These are phyloP conservation scores for Aspergillus luchuensis DNA, from an alignment of 2,329 filamentous ascomycete species.

Conservation along the genomic window DNA sequence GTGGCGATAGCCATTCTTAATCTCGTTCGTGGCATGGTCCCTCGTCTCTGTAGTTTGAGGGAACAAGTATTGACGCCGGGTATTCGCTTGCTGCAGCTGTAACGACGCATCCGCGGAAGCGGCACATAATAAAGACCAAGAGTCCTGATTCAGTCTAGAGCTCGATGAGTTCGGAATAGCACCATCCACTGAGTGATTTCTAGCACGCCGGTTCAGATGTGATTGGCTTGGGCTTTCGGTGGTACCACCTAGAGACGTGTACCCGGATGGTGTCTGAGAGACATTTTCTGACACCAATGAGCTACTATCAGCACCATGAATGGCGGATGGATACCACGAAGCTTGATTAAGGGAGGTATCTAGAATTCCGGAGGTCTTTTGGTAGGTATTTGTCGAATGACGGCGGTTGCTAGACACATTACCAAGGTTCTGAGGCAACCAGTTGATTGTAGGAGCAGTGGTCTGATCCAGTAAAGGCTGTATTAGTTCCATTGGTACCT, in stretches of 20 bases:
- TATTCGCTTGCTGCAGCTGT: conserved; percentile 16
- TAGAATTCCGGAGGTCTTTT: conserved; percentile 15
- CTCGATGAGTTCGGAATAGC: conserved; percentile 29
- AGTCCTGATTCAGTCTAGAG: conserved; percentile 25
- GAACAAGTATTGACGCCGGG: conserved; percentile 28
- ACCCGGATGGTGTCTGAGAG: conserved; percentile 24
- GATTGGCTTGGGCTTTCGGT: conserved; percentile 28
- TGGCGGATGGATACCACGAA: conserved; percentile 32
- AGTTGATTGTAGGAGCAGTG: conserved; percentile 38
- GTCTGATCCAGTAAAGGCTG: conserved; percentile 31
- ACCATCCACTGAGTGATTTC: conserved; percentile 33
- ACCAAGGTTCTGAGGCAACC: conserved; percentile 39
- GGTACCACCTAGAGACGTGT: conserved; percentile 21
- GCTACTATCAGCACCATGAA: conserved; percentile 20
- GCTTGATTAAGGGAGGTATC: conserved; percentile 23
- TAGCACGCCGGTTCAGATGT: conserved; percentile 26
- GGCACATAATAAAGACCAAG: conserved; percentile 19
- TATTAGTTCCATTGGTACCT: conserved; percentile 27
- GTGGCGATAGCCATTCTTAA: conserved; percentile 8
- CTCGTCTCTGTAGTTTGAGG: conserved; percentile 21
- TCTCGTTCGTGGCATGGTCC: conserved; percentile 22
- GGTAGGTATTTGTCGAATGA: conserved; percentile 18
- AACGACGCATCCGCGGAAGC: conserved; percentile 14
- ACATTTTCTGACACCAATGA: conserved; percentile 21
- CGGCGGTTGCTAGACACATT: conserved; percentile 18